phyloP scores from a whole-genome alignment of 1,284 basidiomycete genomes.

The Naganishia albida region DNA sequence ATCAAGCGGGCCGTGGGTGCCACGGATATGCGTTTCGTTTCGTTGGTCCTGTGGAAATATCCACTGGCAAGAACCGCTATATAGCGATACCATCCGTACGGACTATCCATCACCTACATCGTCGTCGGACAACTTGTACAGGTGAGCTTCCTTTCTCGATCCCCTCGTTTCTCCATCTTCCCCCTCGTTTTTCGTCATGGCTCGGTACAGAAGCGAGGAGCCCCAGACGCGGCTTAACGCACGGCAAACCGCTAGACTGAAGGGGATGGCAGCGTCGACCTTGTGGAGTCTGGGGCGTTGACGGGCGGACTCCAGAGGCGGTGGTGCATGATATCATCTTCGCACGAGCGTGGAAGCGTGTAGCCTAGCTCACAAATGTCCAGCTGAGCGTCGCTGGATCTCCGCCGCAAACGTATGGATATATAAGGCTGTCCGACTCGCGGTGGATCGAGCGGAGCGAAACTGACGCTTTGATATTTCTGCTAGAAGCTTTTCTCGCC shows the following conservation, averaged over 20 bases:
- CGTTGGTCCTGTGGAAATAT: too few species aligned
- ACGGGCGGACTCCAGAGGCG: background rate
- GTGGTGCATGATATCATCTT: conserved; percentile 7
- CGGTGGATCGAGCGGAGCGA: background rate
- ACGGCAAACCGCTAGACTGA: conserved; percentile 9
- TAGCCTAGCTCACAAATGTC: background rate
- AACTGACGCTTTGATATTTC: background rate
- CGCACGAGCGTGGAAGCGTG: conserved; percentile 10
- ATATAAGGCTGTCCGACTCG: background rate
- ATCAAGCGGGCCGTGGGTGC: too few species aligned
- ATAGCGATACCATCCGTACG: too few species aligned
- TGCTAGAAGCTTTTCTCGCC: background rate
- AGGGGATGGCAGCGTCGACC: background rate
- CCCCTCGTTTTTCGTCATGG: conserved; percentile 19
- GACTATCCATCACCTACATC: too few species aligned
- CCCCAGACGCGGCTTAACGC: background rate
- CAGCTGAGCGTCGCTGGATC: background rate
- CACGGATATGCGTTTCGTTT: too few species aligned
- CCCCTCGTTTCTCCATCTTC: background rate
- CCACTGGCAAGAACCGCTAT: too few species aligned
- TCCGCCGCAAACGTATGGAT: background rate
- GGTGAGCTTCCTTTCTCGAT: too few species aligned
- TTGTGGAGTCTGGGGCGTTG: background rate
- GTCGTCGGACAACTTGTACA: too few species aligned
- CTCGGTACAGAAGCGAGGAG: conserved; percentile 21